Evolutionary conservation across 2,329 filamentous ascomycete species (phyloP).

Genomic region (Talaromyces sp.): DNA sequence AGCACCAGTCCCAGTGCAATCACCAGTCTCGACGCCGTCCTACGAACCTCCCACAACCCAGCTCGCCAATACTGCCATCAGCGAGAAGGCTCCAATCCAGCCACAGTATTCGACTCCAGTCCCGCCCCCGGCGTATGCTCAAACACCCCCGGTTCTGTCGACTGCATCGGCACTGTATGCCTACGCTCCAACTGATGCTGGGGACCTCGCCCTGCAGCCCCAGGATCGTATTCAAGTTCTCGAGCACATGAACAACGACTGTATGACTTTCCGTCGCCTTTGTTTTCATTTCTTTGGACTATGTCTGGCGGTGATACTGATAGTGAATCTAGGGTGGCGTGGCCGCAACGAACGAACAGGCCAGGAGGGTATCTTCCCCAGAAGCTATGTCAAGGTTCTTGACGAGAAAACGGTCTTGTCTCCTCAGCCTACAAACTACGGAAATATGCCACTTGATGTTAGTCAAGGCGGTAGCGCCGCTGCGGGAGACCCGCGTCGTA

Average conservation of each 20-base stretch:
- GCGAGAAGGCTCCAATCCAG: slow-evolving; percentile 37
- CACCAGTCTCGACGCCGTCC: slow-evolving; percentile 28
- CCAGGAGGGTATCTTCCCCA: slow-evolving; percentile 89
- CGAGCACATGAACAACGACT: slow-evolving; percentile 95
- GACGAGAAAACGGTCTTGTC: slow-evolving; percentile 55
- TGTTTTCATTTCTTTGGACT: background rate
- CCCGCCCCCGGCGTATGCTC: slow-evolving; percentile 48
- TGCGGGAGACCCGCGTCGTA: slow-evolving; percentile 36
- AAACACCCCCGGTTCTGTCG: slow-evolving; percentile 54
- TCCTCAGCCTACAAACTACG: slow-evolving; percentile 40
- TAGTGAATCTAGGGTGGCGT: slow-evolving; percentile 58
- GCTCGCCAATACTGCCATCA: slow-evolving; percentile 33
- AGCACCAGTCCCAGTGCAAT: slow-evolving; percentile 14
- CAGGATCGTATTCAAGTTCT: slow-evolving; percentile 75
- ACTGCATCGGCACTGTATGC: slow-evolving; percentile 77
- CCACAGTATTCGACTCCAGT: slow-evolving; percentile 40
- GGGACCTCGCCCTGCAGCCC: slow-evolving; percentile 74
- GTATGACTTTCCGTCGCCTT: slow-evolving; percentile 36
- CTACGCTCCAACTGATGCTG: slow-evolving; percentile 73
- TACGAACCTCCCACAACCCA: slow-evolving; percentile 35
- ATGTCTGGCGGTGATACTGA: slow-evolving; percentile 11
- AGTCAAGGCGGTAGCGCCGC: slow-evolving; percentile 50
- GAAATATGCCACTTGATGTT: slow-evolving; percentile 70
- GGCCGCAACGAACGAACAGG: slow-evolving; percentile 79
- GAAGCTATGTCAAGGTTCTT: slow-evolving; percentile 72